Conservation (phyloP, 495 filamentous ascomycete species). For the Lasiosphaeris hirsuta region DNA sequence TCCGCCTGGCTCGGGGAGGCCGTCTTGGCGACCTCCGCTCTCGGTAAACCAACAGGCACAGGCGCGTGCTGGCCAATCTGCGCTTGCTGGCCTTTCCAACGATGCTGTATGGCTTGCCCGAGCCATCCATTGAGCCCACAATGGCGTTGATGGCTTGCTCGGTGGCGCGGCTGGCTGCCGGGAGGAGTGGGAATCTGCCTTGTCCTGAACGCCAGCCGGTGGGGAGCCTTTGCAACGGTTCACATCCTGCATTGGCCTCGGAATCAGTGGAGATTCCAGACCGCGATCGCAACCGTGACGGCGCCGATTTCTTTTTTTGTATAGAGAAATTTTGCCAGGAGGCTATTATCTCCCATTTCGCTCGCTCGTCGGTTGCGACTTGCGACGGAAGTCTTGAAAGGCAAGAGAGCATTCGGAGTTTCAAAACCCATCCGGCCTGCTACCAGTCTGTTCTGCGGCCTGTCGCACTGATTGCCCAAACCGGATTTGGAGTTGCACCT, state of each 20-base stretch:
- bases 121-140: not conserved
- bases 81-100: not conserved
- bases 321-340: no score
- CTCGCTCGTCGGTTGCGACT: no score
- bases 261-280: no score
- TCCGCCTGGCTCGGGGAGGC: slow-evolving; percentile 16
- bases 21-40: slow-evolving; percentile 21
- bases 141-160: slow-evolving; percentile 8
- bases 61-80: not conserved
- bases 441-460: not conserved
- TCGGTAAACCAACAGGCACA: not conserved
- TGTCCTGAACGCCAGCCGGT: not conserved
- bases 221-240: no score
- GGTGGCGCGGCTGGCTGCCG: slow-evolving; percentile 8
- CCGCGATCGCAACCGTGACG: no score
- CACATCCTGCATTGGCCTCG: no score
- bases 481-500: slow-evolving; percentile 8
- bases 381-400: no score
- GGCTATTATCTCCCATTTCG: no score
- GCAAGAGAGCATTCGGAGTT: no score
- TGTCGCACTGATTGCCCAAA: slow-evolving; percentile 30
- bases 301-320: no score
- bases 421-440: no score
- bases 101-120: not conserved
- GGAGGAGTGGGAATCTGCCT: not conserved